Percentiles rank a stretch among this genome's conserved stretches.
phyloP scores from a whole-genome alignment of 176 grass and related monocot genomes.

The Aegilops umbellulata region DNA sequence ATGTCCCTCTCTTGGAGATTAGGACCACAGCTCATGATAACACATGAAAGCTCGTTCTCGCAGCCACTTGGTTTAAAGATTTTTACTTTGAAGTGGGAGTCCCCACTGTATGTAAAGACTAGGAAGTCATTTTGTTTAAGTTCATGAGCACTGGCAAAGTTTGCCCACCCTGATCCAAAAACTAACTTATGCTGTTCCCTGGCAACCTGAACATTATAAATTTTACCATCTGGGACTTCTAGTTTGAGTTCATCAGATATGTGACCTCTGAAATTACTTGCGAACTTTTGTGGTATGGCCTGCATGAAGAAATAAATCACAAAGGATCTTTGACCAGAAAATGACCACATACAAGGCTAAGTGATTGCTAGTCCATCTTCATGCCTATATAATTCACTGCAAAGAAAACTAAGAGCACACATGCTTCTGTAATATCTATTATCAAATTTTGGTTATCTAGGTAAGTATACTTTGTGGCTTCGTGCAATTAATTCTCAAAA shows the following conservation, averaged over 20 bases:
- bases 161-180: background rate
- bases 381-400: background rate
- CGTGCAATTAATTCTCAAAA: background rate
- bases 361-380: background rate
- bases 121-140: background rate
- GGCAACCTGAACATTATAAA: background rate
- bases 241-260: background rate
- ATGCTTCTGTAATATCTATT: too few relatives aligned
- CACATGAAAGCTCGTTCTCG: background rate
- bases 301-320: background rate
- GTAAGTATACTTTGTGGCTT: background rate
- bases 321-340: background rate
- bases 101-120: background rate
- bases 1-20: background rate
- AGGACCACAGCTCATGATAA: background rate
- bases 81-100: background rate
- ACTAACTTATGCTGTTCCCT: background rate
- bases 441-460: too few relatives aligned
- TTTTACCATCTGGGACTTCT: background rate
- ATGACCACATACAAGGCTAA: background rate
- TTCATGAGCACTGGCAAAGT: background rate
- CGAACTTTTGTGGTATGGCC: background rate
- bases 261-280: background rate
- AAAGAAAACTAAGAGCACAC: too few relatives aligned
- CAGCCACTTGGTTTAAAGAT: background rate